Base-by-base conservation (phyloP, 805 yeast species). In the Metschnikowia hibisci region DNA sequence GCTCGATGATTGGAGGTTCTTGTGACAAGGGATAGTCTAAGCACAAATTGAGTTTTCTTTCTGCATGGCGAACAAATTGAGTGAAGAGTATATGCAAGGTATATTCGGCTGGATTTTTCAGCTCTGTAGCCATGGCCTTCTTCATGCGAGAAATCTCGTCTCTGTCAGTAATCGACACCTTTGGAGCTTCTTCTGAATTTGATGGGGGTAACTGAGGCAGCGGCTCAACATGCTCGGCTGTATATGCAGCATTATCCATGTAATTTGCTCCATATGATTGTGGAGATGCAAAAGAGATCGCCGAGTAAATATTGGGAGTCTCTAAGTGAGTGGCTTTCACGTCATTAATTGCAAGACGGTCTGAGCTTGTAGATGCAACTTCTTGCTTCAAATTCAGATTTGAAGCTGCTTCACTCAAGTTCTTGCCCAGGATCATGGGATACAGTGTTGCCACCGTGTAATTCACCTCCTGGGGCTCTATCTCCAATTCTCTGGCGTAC, bases 21-120 rank as follows among this genome's bases (percentile, higher is more conserved):
- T 77, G 73, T 37, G 73, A 79, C 16, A 82, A 61, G 0, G 95
- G 79, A 42, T 77, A 77, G 20, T 76, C 78, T 32, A 87, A 64
- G 57, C 96, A 87, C 28, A 80, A 56, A 48, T 82, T 84, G 44
- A 93, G 73, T 56, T 91, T 91, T 36, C 89, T 69, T 58, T 95
- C 99, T 0, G 98, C 95, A 53, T 84, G 84, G 43, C 97, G 81
- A 8, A 95, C 96, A 66, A 93, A 93, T 65, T 91, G 96, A 2
- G 98, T 88, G 61, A 95, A 95, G 32, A 95, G 74, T 20, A 95
- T 89, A 62, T 95, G 97, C 42, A 95, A 69, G 0, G 98, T 93
- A 60, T 93, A 93, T 56, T 90, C 97, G 0, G 91, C 83, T 0
- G 90, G 87, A 22, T 84, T 74, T 56, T 84, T 81, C 59, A 76